Conservation (phyloP, 106 monocot species). For the Dioscorea alata region DNA sequence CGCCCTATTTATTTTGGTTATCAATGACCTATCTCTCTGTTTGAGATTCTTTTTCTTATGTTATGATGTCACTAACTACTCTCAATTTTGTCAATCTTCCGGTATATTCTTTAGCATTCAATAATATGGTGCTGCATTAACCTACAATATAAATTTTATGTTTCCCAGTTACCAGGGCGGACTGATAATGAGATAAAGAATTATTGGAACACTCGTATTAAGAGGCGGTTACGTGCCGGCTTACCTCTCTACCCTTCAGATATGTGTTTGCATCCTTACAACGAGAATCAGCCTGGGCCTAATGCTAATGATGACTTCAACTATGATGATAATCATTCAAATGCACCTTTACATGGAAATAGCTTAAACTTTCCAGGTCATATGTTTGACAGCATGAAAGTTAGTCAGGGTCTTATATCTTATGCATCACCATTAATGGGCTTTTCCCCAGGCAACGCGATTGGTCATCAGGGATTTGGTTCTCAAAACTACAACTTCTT, state of each 20-base stretch:
- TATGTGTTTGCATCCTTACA: slow-evolving; percentile 3
- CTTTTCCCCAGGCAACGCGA: slow-evolving; percentile 9
- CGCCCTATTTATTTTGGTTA: no score
- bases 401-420: slow-evolving; percentile 18
- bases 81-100: no score
- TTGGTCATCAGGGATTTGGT: slow-evolving; percentile 16
- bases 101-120: no score
- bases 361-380: slow-evolving; percentile 13
- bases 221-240: slow-evolving; percentile 45
- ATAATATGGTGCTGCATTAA: no score
- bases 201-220: slow-evolving; percentile 65
- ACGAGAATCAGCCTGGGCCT: slow-evolving; percentile 21
- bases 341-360: slow-evolving; percentile 13
- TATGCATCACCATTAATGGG: slow-evolving; percentile 21
- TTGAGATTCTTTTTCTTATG: no score
- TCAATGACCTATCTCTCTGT: no score
- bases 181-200: slow-evolving; percentile 81
- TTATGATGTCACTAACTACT: no score
- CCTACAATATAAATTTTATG: no score
- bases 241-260: slow-evolving; percentile 42
- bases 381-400: slow-evolving; percentile 15
- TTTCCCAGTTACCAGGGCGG: slow-evolving; percentile 61
- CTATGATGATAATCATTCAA: slow-evolving; percentile 8
- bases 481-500: slow-evolving; percentile 19
- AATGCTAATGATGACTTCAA: slow-evolving; percentile 11